Percentiles rank a stretch among this genome's conserved stretches.
phyloP scores from a whole-genome alignment of 2,329 filamentous ascomycete genomes.

The Pseudogymnoascus sp. region DNA sequence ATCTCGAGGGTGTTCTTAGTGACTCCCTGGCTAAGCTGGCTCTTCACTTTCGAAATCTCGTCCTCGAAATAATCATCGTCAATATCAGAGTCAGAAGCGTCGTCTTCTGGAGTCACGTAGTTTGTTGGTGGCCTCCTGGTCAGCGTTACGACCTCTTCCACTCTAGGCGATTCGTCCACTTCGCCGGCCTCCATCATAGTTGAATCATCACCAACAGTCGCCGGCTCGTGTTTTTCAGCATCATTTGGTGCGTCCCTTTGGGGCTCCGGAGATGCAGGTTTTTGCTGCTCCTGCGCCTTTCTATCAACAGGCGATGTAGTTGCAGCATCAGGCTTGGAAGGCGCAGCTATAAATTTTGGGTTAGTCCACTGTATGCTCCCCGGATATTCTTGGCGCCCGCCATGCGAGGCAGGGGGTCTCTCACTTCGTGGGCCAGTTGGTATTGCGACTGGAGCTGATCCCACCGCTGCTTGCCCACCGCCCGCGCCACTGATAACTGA shows the following conservation, averaged over 20 bases:
- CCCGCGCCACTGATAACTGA: slow-evolving; percentile 22
- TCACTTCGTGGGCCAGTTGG: slow-evolving; percentile 7
- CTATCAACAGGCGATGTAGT: neutral
- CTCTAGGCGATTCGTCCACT: slow-evolving; percentile 1
- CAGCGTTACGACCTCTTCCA: neutral
- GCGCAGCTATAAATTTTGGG: slow-evolving; percentile 2
- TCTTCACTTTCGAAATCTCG: slow-evolving; percentile 24
- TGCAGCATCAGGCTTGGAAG: neutral
- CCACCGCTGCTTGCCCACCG: neutral
- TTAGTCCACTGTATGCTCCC: slow-evolving; percentile 8
- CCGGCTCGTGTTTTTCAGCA: neutral
- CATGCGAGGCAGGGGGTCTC: slow-evolving; percentile 7
- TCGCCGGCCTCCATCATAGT: slow-evolving; percentile 9
- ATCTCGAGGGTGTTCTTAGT: neutral
- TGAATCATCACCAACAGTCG: neutral
- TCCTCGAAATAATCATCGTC: slow-evolving; percentile 28
- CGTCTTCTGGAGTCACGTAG: slow-evolving; percentile 10
- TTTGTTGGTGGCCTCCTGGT: neutral
- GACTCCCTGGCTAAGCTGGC: slow-evolving; percentile 16
- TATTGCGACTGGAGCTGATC: slow-evolving; percentile 6
- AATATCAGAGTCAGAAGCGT: slow-evolving; percentile 27
- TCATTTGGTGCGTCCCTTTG: neutral
- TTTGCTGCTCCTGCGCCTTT: slow-evolving; percentile 3
- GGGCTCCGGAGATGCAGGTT: neutral
- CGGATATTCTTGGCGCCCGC: slow-evolving; percentile 4